A percentile compares a stretch with the other conserved stretches of the same genome.
Conservation (phyloP, 345 rosid species). For the Gossypium herbaceum region DNA sequence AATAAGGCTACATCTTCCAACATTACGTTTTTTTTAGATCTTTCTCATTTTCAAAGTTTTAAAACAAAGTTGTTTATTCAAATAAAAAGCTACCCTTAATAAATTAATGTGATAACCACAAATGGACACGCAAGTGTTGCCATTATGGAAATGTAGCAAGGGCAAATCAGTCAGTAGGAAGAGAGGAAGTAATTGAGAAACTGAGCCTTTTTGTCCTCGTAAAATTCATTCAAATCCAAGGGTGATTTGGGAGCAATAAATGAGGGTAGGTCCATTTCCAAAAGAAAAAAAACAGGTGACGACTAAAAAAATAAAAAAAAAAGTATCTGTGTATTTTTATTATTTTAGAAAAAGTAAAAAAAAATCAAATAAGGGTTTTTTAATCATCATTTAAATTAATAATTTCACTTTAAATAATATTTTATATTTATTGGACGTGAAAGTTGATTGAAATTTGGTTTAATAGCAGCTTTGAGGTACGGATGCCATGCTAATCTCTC, state of each 20-base stretch:
- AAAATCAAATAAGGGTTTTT: no score
- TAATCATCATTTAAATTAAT: neutral
- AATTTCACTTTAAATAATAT: neutral
- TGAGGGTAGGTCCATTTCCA: conserved; percentile 10
- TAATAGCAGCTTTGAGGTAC: conserved; percentile 41
- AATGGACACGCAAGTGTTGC: conserved; percentile 7
- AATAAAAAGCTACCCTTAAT: no score
- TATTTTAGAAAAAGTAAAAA: neutral
- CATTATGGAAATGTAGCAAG: neutral
- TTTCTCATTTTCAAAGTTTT: no score
- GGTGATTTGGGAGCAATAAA: conserved; percentile 18
- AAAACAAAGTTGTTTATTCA: no score
- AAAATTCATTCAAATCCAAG: neutral
- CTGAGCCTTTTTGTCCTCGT: neutral
- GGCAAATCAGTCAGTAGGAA: conserved; percentile 15
- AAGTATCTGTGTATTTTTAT: no score
- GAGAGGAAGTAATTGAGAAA: neutral
- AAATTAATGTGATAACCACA: no score
- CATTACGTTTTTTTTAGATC: no score
- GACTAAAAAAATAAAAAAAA: neutral
- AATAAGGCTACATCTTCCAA: no score
- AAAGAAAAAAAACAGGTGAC: neutral
- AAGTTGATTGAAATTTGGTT: conserved; percentile 38
- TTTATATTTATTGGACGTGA: conserved; percentile 39
- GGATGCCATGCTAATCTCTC: conserved; percentile 14